Conservation (phyloP, 2,329 filamentous ascomycete genomes). For the Madurella mycetomatis region DNA sequence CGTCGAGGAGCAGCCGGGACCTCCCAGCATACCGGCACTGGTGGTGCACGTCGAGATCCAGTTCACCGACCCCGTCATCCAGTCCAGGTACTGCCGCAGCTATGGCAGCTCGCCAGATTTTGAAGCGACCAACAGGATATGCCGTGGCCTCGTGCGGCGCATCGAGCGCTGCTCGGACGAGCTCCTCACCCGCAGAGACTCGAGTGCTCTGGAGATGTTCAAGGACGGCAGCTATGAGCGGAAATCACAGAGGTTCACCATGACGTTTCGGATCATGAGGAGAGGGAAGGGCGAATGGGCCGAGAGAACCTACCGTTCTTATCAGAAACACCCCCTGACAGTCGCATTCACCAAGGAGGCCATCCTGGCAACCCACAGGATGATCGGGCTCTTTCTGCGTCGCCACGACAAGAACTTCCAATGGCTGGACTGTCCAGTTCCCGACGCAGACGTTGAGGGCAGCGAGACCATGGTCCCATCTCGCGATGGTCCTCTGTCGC, state of each 20-base stretch:
- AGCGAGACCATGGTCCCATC: slow-evolving; percentile 39
- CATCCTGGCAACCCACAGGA: slow-evolving; percentile 45
- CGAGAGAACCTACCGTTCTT: slow-evolving; percentile 45
- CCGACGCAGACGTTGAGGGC: slow-evolving; percentile 34
- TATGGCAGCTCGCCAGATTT: slow-evolving; percentile 45
- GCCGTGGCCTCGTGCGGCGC: slow-evolving; percentile 45
- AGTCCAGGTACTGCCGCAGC: slow-evolving; percentile 39
- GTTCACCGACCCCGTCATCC: slow-evolving; percentile 42
- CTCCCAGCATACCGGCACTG: slow-evolving; percentile 26
- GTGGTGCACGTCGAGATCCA: slow-evolving; percentile 42
- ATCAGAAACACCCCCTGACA: slow-evolving; percentile 45
- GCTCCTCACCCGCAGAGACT: slow-evolving; percentile 50
- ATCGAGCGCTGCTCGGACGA: slow-evolving; percentile 50
- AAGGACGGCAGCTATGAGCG: slow-evolving; percentile 26
- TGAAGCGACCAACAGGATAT: slow-evolving; percentile 42
- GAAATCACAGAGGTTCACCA: slow-evolving; percentile 46
- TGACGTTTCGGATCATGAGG: slow-evolving; percentile 43
- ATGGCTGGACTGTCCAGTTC: slow-evolving; percentile 43
- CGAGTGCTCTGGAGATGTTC: slow-evolving; percentile 39
- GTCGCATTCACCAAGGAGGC: slow-evolving; percentile 43
- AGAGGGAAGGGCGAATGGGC: slow-evolving; percentile 39
- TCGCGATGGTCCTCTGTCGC: slow-evolving; percentile 40
- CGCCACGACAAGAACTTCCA: slow-evolving; percentile 47
- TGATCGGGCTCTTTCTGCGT: slow-evolving; percentile 47
- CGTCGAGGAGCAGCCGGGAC: slow-evolving; percentile 17